These are phyloP conservation scores for Sporobolomyces phaffii DNA, from an alignment of 768 basidiomycete species.

Conservation along the genomic window DNA sequence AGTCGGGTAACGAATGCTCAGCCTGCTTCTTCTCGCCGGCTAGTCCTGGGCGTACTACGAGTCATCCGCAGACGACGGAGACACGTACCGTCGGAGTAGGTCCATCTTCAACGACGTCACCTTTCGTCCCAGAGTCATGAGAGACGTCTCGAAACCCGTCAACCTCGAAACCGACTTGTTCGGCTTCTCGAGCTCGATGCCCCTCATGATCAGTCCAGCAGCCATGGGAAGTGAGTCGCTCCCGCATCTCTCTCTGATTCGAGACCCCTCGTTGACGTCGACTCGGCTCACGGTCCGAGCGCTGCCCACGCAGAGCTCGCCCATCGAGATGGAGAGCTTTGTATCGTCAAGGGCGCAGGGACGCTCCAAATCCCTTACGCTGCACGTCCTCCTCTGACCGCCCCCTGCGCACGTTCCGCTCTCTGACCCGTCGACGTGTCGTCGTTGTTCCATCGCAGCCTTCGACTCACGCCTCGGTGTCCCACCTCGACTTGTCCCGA, in stretches of 20 bases:
- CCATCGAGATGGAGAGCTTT: constrained; percentile 18
- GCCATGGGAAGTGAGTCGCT: constrained; percentile 37
- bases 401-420: too few relatives aligned
- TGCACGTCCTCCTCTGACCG: not conserved
- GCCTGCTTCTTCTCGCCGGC: not conserved
- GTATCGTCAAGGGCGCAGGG: constrained; percentile 11
- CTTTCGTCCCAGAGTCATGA: constrained; percentile 34
- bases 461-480: constrained; percentile 16
- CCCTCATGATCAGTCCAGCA: constrained; percentile 47
- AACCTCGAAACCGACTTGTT: constrained; percentile 44
- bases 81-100: not conserved
- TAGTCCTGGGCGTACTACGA: constrained; percentile 28
- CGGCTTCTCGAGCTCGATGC: constrained; percentile 42
- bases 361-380: not conserved
- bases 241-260: not conserved
- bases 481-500: constrained; percentile 10
- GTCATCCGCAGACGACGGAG: constrained; percentile 17
- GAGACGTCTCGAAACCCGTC: constrained; percentile 42
- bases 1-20: not conserved
- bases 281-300: not conserved
- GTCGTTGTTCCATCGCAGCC: not conserved
- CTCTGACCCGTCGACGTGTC: not conserved
- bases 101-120: not conserved
- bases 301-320: not conserved
- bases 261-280: too few relatives aligned